Percentiles rank a stretch among this genome's conserved stretches.
Conservation (phyloP, 768 basidiomycete species). For the Ramaria rubella region DNA sequence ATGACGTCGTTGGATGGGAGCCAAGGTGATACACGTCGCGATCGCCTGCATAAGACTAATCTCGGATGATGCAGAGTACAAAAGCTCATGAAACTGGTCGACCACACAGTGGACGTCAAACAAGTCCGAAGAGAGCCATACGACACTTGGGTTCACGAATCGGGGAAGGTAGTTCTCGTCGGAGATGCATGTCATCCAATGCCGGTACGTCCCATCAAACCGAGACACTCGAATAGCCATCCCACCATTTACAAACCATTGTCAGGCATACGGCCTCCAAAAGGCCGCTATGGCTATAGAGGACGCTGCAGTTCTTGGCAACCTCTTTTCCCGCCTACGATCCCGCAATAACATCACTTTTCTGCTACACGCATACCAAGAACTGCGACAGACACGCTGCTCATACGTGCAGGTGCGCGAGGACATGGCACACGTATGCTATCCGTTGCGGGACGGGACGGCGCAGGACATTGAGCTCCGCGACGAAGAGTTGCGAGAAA, state of each 20-base stretch:
- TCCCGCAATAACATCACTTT: slow-evolving; percentile 41
- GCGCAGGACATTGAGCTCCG: slow-evolving; percentile 34
- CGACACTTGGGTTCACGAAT: slow-evolving; percentile 44
- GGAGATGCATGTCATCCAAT: slow-evolving; percentile 58
- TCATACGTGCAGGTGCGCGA: slow-evolving; percentile 41
- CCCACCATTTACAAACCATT: neutral
- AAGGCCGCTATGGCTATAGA: slow-evolving; percentile 48
- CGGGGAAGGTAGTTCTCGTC: slow-evolving; percentile 43
- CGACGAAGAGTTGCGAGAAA: slow-evolving; percentile 33
- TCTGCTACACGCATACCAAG: slow-evolving; percentile 50
- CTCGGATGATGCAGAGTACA: slow-evolving; percentile 27
- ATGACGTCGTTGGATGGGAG: neutral
- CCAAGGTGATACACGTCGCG: neutral
- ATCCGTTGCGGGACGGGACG: slow-evolving; percentile 38
- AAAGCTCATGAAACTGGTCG: slow-evolving; percentile 28
- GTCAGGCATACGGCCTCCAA: slow-evolving; percentile 49
- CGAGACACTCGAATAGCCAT: neutral
- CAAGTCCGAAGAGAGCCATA: slow-evolving; percentile 30
- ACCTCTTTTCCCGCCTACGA: slow-evolving; percentile 49
- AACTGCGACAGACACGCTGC: slow-evolving; percentile 49
- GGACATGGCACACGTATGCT: slow-evolving; percentile 37
- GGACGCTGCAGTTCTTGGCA: slow-evolving; percentile 54
- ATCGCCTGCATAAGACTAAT: neutral
- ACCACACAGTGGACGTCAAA: slow-evolving; percentile 33
- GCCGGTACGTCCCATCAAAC: slow-evolving; percentile 32